phyloP scores from a whole-genome alignment of 345 rosid genomes.

The Acer saccharum region DNA sequence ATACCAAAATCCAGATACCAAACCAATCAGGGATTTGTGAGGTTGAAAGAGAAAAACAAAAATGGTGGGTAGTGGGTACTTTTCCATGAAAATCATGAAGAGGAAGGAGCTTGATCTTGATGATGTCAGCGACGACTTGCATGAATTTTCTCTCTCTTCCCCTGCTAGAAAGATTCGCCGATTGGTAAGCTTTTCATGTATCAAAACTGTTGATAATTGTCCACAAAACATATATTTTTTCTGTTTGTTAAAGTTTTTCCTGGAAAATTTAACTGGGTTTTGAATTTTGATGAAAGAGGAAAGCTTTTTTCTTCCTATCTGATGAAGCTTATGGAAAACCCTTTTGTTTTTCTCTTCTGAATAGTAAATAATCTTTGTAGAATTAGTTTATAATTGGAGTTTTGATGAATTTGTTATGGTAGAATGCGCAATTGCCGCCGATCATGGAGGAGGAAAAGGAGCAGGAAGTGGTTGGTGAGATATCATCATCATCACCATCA shows the following conservation, averaged over 20 bases:
- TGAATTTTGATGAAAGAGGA: not conserved
- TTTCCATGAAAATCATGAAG: constrained; percentile 36
- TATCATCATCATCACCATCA: not conserved
- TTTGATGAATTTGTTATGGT: not conserved
- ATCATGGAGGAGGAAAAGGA: constrained; percentile 71
- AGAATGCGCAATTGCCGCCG: constrained; percentile 63
- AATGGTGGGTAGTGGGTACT: constrained; percentile 23
- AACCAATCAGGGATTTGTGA: not conserved
- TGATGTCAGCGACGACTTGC: constrained; percentile 69
- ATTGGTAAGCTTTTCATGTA: constrained; percentile 36
- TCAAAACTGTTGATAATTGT: no score
- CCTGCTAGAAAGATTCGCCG: constrained; percentile 84
- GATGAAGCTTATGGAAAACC: no score
- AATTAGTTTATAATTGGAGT: not conserved
- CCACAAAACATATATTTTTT: no score
- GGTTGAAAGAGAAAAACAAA: not conserved
- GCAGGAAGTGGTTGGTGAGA: constrained; percentile 3
- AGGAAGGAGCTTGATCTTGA: constrained; percentile 67
- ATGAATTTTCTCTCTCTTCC: constrained; percentile 77
- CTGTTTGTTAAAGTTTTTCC: no score
- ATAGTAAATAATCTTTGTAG: not conserved
- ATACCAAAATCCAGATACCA: not conserved
- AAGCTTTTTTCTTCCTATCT: no score
- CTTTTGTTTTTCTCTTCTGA: no score
- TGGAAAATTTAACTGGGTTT: not conserved